These are phyloP conservation scores for Graphilbum sp. DNA, from an alignment of 2,329 filamentous ascomycete species.

Conservation along the genomic window DNA sequence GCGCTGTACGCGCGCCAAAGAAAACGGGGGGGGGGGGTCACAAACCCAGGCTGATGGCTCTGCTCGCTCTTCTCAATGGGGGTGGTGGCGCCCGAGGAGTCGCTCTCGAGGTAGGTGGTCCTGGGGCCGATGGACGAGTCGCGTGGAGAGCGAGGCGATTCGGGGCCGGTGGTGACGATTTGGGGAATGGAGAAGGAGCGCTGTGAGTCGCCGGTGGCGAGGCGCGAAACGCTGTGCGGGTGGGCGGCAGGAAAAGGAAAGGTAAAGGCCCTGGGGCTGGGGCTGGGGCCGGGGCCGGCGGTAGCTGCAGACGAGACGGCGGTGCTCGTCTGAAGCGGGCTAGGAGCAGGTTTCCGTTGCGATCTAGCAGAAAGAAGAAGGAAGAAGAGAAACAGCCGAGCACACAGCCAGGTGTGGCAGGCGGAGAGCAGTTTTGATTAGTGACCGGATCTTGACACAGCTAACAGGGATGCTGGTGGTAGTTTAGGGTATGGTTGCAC, in stretches of 20 bases:
- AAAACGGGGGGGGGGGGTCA: neutral
- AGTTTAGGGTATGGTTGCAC: conserved; percentile 13
- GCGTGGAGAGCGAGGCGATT: conserved; percentile 11
- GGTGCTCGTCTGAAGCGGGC: conserved; percentile 29
- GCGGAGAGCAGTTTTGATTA: neutral
- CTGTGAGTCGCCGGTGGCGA: conserved; percentile 3
- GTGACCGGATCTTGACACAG: conserved; percentile 1
- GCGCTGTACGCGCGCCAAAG: too few relatives aligned
- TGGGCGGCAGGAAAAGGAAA: conserved; percentile 14
- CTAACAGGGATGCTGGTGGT: neutral
- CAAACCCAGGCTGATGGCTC: conserved; percentile 10
- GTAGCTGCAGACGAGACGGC: conserved; percentile 25
- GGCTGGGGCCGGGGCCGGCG: too few relatives aligned
- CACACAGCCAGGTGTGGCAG: neutral
- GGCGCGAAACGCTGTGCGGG: neutral
- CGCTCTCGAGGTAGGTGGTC: conserved; percentile 21
- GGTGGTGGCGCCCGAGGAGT: conserved; percentile 18
- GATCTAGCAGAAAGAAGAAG: conserved; percentile 21
- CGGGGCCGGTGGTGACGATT: conserved; percentile 16
- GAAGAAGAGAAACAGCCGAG: neutral
- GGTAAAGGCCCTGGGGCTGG: conserved; percentile 22
- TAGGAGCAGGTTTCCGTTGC: conserved; percentile 29
- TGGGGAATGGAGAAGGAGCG: conserved; percentile 15
- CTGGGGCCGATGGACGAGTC: conserved; percentile 10
- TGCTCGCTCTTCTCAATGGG: conserved; percentile 15